Conservation (phyloP, 164 flowering plant species). For the Annona squamosa region DNA sequence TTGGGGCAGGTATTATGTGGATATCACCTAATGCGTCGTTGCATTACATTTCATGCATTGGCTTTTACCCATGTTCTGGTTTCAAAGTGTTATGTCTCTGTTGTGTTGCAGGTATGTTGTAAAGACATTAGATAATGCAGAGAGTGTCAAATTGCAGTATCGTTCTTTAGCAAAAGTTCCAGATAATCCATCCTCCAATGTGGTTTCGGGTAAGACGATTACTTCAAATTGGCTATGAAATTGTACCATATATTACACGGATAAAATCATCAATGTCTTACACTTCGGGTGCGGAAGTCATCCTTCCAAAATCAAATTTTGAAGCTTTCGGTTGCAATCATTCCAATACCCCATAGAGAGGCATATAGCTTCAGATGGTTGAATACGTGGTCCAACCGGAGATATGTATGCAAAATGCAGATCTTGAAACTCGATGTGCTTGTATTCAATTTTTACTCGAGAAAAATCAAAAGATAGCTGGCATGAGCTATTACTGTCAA, state of each 20-base stretch:
- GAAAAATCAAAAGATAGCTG: background rate
- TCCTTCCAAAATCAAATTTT: background rate
- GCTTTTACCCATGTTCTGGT: too few species aligned
- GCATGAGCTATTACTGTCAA: background rate
- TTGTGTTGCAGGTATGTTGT: conserved; percentile 72
- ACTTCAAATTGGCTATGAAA: conserved; percentile 55
- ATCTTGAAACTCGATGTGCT: background rate
- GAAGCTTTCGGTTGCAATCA: background rate
- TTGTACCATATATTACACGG: background rate
- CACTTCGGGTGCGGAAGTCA: background rate
- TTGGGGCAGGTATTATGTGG: too few species aligned
- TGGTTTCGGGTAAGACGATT: conserved; percentile 33
- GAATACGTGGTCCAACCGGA: background rate
- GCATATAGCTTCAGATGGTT: background rate
- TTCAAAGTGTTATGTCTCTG: background rate
- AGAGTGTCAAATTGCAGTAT: conserved; percentile 91
- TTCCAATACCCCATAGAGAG: background rate
- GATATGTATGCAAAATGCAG: background rate
- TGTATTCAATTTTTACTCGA: background rate
- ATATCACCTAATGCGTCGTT: too few species aligned
- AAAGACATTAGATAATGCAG: conserved; percentile 92
- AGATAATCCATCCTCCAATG: conserved; percentile 35
- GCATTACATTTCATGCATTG: too few species aligned
- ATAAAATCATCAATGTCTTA: background rate
- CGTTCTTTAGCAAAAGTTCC: conserved; percentile 83